A percentile compares a stretch with the other conserved stretches of the same genome.
phyloP scores from a whole-genome alignment of 2,329 filamentous ascomycete genomes.

The Cladosporium sp. region DNA sequence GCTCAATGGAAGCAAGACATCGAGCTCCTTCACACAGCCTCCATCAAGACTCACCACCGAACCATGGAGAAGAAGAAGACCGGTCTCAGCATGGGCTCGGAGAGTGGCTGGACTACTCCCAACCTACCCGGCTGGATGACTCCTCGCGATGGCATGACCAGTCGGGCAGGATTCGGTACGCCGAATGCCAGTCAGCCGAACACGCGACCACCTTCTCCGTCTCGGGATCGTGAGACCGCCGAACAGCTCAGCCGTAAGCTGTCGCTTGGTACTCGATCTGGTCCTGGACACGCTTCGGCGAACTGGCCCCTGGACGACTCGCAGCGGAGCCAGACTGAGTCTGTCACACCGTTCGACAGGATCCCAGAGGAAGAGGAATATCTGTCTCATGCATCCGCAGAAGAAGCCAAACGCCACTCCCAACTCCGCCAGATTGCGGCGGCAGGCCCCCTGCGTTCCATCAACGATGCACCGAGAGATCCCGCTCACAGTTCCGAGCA shows the following conservation, averaged over 20 bases:
- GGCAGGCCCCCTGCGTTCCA: constrained; percentile 26
- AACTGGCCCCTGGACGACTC: neutral
- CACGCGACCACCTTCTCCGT: constrained; percentile 30
- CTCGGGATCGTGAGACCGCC: constrained; percentile 18
- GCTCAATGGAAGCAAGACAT: constrained; percentile 63
- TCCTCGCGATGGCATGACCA: constrained; percentile 40
- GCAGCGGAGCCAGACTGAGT: neutral
- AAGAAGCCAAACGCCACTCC: constrained; percentile 29
- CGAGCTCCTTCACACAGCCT: constrained; percentile 56
- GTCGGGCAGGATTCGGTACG: constrained; percentile 36
- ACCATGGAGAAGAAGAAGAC: constrained; percentile 23
- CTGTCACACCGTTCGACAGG: neutral
- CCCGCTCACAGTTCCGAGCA: neutral
- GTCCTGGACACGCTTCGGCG: constrained; percentile 23
- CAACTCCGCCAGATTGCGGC: constrained; percentile 21
- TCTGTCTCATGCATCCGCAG: constrained; percentile 26
- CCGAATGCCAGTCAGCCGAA: constrained; percentile 25
- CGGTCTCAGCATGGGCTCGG: constrained; percentile 6
- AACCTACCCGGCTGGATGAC: constrained; percentile 34
- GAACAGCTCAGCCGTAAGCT: constrained; percentile 15
- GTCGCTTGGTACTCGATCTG: constrained; percentile 27
- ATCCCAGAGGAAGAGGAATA: constrained; percentile 26
- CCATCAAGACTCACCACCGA: constrained; percentile 55
- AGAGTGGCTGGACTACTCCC: constrained; percentile 31
- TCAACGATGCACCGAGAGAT: constrained; percentile 20